Conservation (phyloP, 805 yeast genomes). For the Pichia membranifaciens region DNA sequence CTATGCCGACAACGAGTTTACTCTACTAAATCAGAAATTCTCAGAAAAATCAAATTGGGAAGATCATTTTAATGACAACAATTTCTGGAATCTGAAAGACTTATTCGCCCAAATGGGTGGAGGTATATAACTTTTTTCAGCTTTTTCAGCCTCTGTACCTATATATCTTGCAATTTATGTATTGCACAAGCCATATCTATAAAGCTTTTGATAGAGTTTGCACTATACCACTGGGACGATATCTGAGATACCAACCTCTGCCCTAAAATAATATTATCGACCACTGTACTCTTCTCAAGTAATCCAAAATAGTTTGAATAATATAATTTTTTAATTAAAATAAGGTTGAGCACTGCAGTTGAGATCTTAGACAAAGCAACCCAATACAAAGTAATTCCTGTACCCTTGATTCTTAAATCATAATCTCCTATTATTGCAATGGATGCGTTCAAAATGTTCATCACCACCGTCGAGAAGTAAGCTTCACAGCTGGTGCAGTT, state of each 20-base stretch:
- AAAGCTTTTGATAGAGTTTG: not conserved
- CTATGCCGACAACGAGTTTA: too few relatives aligned
- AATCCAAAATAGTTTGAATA: not conserved
- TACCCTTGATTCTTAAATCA: too few relatives aligned
- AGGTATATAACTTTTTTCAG: conserved; percentile 3
- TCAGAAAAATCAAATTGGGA: conserved; percentile 9
- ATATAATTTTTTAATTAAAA: not conserved
- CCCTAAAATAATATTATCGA: not conserved
- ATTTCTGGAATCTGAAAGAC: conserved; percentile 1
- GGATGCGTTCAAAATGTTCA: not conserved
- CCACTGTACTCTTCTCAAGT: not conserved
- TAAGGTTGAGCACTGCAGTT: not conserved
- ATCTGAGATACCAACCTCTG: not conserved
- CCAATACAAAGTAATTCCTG: conserved; percentile 1
- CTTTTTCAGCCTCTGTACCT: too few relatives aligned
- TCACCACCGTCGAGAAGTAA: not conserved
- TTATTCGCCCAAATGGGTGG: conserved; percentile 1
- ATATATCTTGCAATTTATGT: not conserved
- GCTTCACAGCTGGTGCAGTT: conserved; percentile 11
- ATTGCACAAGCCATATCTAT: conserved; percentile 2
- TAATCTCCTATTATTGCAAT: not conserved
- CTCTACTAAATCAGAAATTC: not conserved
- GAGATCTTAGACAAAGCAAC: conserved; percentile 2
- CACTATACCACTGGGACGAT: conserved; percentile 5
- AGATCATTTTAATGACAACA: conserved; percentile 7